These are phyloP conservation scores for Aspergillus sclerotioniger DNA, from an alignment of 495 filamentous ascomycete species.

Conservation along the genomic window DNA sequence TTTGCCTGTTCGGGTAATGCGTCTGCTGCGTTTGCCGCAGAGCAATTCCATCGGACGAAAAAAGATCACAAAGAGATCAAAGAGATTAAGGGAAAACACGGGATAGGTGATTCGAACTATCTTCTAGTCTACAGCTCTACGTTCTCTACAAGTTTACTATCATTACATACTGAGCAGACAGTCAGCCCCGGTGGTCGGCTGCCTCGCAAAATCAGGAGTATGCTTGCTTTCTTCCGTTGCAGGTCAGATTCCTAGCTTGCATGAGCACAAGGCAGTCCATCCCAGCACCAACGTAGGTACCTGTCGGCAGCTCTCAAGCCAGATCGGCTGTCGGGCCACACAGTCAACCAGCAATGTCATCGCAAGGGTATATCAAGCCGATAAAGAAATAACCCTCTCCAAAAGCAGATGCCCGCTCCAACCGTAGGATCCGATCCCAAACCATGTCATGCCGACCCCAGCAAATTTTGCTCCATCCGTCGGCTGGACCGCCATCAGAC, in stretches of 20 bases:
- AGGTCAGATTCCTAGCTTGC: too few relatives aligned
- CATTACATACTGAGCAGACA: background rate
- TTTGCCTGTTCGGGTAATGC: constrained; percentile 36
- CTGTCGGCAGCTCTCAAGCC: background rate
- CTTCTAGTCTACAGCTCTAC: background rate
- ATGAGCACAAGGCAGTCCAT: too few relatives aligned
- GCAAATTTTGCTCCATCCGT: constrained; percentile 22
- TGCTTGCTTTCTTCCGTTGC: background rate
- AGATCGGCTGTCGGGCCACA: background rate
- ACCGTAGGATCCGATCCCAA: constrained; percentile 11
- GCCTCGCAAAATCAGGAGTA: background rate
- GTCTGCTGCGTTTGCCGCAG: background rate
- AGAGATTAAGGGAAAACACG: background rate
- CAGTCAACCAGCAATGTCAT: background rate
- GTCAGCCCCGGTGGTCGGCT: background rate
- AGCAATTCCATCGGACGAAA: background rate
- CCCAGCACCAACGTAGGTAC: too few relatives aligned
- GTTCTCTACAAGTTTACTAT: background rate
- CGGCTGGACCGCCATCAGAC: constrained; percentile 15
- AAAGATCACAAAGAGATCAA: background rate
- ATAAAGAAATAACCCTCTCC: constrained; percentile 13
- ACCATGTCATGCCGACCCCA: constrained; percentile 15
- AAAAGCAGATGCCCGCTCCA: constrained; percentile 13
- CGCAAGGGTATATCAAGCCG: background rate
- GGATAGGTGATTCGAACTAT: too few relatives aligned